Percentiles rank a stretch among this genome's conserved stretches.
phyloP scores from a whole-genome alignment of 1,139 yeast genomes.

The Pichia sp. region DNA sequence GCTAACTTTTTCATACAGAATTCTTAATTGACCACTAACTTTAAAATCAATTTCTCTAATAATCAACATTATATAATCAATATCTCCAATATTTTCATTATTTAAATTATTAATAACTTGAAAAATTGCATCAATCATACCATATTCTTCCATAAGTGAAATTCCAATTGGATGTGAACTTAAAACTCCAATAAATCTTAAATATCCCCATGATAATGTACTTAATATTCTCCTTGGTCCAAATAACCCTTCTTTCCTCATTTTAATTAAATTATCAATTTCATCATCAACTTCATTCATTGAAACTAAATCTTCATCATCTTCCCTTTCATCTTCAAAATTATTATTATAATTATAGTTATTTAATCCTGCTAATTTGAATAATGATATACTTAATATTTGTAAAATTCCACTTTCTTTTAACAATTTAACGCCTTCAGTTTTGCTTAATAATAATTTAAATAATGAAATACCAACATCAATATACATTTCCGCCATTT shows the following conservation, averaged over 20 bases:
- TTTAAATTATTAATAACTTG: constrained; percentile 46
- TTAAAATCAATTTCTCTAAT: constrained; percentile 58
- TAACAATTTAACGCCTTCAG: constrained; percentile 63
- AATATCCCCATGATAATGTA: constrained; percentile 71
- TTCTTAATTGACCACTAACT: constrained; percentile 61
- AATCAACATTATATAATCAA: constrained; percentile 54
- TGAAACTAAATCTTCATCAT: not conserved
- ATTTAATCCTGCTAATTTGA: too few species aligned
- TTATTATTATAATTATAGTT: not conserved
- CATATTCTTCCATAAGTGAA: constrained; percentile 69
- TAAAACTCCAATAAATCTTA: constrained; percentile 69
- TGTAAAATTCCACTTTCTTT: constrained; percentile 72
- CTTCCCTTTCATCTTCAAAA: not conserved
- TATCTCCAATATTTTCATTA: constrained; percentile 51
- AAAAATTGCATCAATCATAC: constrained; percentile 60
- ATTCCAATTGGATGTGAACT: constrained; percentile 58
- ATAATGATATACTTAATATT: constrained; percentile 81
- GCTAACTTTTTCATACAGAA: constrained; percentile 36
- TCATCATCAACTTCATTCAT: too few species aligned
- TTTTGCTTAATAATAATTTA: constrained; percentile 54
- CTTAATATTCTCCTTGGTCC: constrained; percentile 52
- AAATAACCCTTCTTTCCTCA: constrained; percentile 58
- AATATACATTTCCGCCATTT: constrained; percentile 40
- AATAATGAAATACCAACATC: constrained; percentile 70
- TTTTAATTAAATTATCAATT: too few species aligned